Evolutionary conservation across 768 basidiomycete species (phyloP).

Genomic region (Pleurotus giganteus): DNA sequence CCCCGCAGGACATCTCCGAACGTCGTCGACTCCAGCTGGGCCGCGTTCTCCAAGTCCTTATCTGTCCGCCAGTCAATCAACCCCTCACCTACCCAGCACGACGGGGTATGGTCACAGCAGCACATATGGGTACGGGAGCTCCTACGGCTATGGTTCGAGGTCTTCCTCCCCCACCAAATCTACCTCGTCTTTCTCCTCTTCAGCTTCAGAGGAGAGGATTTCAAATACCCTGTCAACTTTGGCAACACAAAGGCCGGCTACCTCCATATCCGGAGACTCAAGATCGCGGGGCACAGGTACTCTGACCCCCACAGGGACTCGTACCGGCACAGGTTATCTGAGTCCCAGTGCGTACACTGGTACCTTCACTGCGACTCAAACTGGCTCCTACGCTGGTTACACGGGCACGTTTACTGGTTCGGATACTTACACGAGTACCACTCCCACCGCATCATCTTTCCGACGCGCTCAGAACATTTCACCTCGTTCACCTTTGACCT

Average conservation of each 20-base stretch:
- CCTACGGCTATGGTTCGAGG: constrained; percentile 36
- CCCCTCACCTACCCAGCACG: constrained; percentile 22
- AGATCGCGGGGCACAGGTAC: constrained; percentile 21
- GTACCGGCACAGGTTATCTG: constrained; percentile 29
- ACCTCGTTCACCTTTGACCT: constrained; percentile 69
- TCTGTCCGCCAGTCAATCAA: constrained; percentile 21
- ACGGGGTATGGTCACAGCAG: constrained; percentile 29
- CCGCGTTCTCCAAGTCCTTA: constrained; percentile 26
- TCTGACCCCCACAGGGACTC: constrained; percentile 7
- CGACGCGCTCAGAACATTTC: constrained; percentile 59
- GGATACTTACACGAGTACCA: constrained; percentile 42
- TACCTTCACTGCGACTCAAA: constrained; percentile 28
- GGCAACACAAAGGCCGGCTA: constrained; percentile 15
- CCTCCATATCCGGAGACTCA: constrained; percentile 30
- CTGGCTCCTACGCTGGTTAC: constrained; percentile 26
- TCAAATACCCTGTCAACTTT: constrained; percentile 6
- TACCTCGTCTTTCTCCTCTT: constrained; percentile 32
- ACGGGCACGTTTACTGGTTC: constrained; percentile 27
- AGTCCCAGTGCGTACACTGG: constrained; percentile 34
- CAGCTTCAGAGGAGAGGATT: constrained; percentile 28
- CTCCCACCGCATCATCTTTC: constrained; percentile 48
- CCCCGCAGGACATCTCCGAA: constrained; percentile 49
- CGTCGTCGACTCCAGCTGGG: constrained; percentile 48
- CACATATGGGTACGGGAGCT: constrained; percentile 20
- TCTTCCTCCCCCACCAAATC: constrained; percentile 48